Conservation (phyloP, 164 flowering plant genomes). For the Protea cynaroides region DNA sequence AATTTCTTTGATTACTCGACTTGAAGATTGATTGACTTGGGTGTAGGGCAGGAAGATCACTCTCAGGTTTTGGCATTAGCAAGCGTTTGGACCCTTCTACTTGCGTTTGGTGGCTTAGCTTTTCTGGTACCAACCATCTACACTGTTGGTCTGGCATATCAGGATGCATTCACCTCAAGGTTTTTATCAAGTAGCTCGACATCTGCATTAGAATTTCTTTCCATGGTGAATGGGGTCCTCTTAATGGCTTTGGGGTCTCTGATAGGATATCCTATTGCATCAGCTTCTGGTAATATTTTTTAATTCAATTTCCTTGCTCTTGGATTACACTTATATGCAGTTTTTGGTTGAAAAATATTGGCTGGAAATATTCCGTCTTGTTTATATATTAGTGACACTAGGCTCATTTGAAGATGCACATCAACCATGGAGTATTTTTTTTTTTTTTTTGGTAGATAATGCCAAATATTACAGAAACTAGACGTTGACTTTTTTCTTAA, state of each 20-base stretch:
- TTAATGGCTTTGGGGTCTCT: slow-evolving; percentile 55
- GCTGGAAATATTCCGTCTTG: too few species aligned
- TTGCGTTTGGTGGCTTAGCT: slow-evolving; percentile 59
- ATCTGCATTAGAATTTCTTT: slow-evolving; percentile 32
- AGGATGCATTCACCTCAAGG: slow-evolving; percentile 43
- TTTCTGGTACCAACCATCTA: slow-evolving; percentile 59
- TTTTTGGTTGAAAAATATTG: too few species aligned
- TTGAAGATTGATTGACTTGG: slow-evolving; percentile 26
- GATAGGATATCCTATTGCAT: slow-evolving; percentile 72
- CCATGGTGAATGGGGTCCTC: slow-evolving; percentile 45
- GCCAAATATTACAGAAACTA: too few species aligned
- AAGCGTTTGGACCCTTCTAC: slow-evolving; percentile 75
- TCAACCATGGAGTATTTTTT: too few species aligned
- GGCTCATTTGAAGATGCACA: too few species aligned
- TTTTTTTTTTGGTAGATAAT: too few species aligned
- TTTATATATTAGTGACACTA: too few species aligned
- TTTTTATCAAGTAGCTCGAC: slow-evolving; percentile 26
- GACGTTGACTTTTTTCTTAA: too few species aligned
- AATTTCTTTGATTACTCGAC: slow-evolving; percentile 6
- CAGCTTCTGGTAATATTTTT: slow-evolving; percentile 70
- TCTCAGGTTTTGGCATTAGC: slow-evolving; percentile 83
- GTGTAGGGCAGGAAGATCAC: slow-evolving; percentile 98
- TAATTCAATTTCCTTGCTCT: neutral
- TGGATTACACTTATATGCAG: neutral
- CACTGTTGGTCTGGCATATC: slow-evolving; percentile 48